Evolutionary conservation across 1,284 basidiomycete genomes (phyloP).

Genomic region (Sanghuangporus baumii): DNA sequence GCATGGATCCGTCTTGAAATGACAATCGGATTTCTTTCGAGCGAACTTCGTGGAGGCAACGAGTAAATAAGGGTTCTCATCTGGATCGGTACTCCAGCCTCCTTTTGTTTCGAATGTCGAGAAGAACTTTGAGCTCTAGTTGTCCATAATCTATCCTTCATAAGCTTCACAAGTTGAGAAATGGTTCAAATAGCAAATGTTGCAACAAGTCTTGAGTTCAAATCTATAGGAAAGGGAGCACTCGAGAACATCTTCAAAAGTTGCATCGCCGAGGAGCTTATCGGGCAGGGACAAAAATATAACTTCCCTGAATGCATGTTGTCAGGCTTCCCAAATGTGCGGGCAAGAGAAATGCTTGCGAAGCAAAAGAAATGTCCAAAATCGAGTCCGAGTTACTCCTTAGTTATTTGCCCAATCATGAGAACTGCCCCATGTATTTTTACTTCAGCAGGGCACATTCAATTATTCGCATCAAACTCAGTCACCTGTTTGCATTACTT

Average conservation of each 20-base stretch:
- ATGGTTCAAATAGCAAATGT: not conserved
- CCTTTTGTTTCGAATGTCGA: not conserved
- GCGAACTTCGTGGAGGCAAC: not conserved
- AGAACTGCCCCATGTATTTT: not conserved
- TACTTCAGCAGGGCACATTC: not conserved
- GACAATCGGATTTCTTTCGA: not conserved
- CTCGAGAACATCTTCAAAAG: not conserved
- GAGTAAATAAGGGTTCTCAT: too few relatives aligned
- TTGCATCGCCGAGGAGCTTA: not conserved
- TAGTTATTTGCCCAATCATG: not conserved
- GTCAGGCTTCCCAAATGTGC: not conserved
- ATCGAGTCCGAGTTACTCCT: not conserved
- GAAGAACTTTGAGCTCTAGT: slow-evolving; percentile 7
- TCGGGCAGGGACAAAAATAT: not conserved
- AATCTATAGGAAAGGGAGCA: not conserved
- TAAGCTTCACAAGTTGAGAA: not conserved
- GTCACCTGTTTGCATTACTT: too few relatives aligned
- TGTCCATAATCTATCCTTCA: not conserved
- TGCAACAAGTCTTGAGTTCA: not conserved
- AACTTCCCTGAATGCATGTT: not conserved
- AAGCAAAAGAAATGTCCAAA: not conserved
- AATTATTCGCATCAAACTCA: too few relatives aligned
- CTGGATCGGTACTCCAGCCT: not conserved
- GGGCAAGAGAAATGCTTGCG: slow-evolving; percentile 1
- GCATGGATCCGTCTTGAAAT: not conserved